Percentiles rank a stretch among this genome's conserved stretches.
Conservation (phyloP, 1,139 yeast genomes). For the Blastobotrys buckinghamii region DNA sequence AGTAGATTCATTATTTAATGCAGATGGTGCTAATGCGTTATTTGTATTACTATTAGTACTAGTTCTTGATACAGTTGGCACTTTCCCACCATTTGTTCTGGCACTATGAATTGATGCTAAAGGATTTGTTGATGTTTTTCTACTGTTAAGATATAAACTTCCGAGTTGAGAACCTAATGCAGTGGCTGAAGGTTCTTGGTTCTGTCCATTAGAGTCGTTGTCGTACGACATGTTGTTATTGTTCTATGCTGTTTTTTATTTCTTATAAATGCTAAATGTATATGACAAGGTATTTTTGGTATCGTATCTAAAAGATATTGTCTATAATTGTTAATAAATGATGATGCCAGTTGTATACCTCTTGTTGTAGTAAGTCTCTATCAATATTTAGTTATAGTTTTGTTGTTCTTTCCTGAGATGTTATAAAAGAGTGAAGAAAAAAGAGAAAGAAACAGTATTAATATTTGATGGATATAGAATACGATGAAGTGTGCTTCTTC, state of each 20-base stretch:
- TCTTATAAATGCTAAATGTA: too few species aligned
- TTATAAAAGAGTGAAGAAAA: too few species aligned
- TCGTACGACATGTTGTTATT: background rate
- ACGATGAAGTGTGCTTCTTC: background rate
- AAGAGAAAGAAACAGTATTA: background rate
- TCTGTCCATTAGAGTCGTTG: background rate
- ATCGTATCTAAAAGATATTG: too few species aligned
- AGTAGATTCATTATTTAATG: background rate
- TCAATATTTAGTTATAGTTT: too few species aligned
- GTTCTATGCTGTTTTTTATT: too few species aligned
- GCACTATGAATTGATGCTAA: conserved; percentile 1
- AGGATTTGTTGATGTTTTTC: background rate
- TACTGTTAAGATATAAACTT: background rate
- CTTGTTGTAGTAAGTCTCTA: too few species aligned
- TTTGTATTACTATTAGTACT: background rate
- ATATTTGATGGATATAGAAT: background rate
- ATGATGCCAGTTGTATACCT: too few species aligned
- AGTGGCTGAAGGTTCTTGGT: background rate
- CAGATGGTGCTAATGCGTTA: background rate
- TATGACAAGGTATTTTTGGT: too few species aligned
- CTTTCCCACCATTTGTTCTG: conserved; percentile 2
- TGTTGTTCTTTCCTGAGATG: too few species aligned
- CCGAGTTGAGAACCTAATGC: background rate
- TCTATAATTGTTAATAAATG: too few species aligned
- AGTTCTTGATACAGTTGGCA: too few species aligned